Percentiles rank a stretch among this genome's conserved stretches.
phyloP scores from a whole-genome alignment of 345 rosid species.

The Rubroshorea leprosula region DNA sequence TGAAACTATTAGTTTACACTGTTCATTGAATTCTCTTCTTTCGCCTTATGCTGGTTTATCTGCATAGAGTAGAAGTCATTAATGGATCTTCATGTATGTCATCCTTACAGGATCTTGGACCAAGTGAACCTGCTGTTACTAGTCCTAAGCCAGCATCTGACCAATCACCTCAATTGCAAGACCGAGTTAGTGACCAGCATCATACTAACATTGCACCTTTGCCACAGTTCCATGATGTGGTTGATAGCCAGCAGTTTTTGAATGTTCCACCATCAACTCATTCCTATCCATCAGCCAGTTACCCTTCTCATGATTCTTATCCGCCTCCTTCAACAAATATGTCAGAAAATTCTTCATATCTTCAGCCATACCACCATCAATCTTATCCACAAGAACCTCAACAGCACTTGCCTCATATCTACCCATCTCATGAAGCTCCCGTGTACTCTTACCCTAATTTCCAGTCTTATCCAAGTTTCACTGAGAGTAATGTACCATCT shows the following conservation, averaged over 20 bases:
- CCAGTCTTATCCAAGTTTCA: conserved; percentile 85
- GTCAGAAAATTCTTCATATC: conserved; percentile 40
- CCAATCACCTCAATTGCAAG: conserved; percentile 42
- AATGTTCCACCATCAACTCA: conserved; percentile 47
- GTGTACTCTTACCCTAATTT: conserved; percentile 64
- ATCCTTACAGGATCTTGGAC: conserved; percentile 49
- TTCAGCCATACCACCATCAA: conserved; percentile 52
- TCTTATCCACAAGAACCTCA: conserved; percentile 53
- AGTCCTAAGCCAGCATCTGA: conserved; percentile 42
- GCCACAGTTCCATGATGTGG: conserved; percentile 38
- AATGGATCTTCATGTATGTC: too few species aligned
- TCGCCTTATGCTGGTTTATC: too few species aligned
- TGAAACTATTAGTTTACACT: too few species aligned
- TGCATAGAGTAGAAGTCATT: too few species aligned
- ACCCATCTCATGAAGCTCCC: conserved; percentile 52
- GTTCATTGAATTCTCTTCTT: too few species aligned
- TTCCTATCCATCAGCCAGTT: conserved; percentile 35
- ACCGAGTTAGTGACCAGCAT: conserved; percentile 37
- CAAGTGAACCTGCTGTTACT: conserved; percentile 32
- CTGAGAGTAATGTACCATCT: conserved; percentile 74
- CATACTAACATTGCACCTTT: conserved; percentile 39
- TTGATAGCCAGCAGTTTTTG: conserved; percentile 28
- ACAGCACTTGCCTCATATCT: conserved; percentile 47
- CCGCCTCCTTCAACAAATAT: conserved; percentile 40
- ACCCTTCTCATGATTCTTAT: conserved; percentile 51